phyloP scores from a whole-genome alignment of 192 early-diverging fungal genomes.

The Coemansia sp. region DNA sequence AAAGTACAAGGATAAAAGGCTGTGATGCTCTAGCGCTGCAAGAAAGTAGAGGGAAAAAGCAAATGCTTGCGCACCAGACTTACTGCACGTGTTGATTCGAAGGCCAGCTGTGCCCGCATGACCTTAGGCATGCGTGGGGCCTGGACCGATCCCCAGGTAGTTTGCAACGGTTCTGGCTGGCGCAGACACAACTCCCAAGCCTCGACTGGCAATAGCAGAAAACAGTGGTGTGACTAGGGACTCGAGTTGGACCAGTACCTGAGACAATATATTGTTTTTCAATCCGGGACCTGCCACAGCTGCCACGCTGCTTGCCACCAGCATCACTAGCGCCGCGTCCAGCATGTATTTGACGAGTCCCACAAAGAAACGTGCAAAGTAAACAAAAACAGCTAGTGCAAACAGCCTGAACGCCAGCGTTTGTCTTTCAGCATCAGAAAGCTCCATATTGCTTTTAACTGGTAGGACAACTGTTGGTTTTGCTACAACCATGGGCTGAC shows the following conservation, averaged over 20 bases:
- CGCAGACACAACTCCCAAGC: slow-evolving; percentile 13
- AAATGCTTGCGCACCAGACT: not conserved
- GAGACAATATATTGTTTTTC: slow-evolving; percentile 24
- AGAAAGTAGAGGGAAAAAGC: not conserved
- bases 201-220: slow-evolving; percentile 28
- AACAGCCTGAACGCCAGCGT: slow-evolving; percentile 32
- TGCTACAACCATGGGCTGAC: not conserved
- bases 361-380: slow-evolving; percentile 20
- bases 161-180: slow-evolving; percentile 18
- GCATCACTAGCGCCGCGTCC: slow-evolving; percentile 25
- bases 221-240: slow-evolving; percentile 38
- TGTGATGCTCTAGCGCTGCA: not conserved
- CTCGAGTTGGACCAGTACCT: slow-evolving; percentile 34
- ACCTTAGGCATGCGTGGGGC: slow-evolving; percentile 6
- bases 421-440: slow-evolving; percentile 11
- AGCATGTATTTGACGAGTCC: slow-evolving; percentile 35
- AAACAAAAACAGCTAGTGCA: slow-evolving; percentile 20
- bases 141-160: slow-evolving; percentile 30
- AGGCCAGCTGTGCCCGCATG: not conserved
- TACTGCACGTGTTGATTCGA: not conserved
- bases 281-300: slow-evolving; percentile 34
- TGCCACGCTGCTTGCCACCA: slow-evolving; percentile 20
- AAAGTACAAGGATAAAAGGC: not conserved
- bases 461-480: not conserved
- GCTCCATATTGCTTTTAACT: not conserved